A percentile compares a stretch with the other conserved stretches of the same genome.
Conservation (phyloP, 164 flowering plant genomes). For the Tetrastigma voinierianum region DNA sequence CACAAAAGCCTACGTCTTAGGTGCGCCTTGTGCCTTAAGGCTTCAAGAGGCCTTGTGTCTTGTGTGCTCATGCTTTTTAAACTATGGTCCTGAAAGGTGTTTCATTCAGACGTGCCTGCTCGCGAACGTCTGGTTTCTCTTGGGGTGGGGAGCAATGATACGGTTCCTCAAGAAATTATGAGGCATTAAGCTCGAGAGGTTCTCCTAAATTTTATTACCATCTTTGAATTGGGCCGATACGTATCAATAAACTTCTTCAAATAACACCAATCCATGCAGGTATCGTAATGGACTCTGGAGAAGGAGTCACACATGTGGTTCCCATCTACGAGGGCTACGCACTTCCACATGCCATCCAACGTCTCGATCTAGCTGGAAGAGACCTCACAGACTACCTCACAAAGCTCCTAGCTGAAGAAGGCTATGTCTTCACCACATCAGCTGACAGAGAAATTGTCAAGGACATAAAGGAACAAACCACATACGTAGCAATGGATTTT, state of each 20-base stretch:
- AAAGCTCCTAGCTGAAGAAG: slow-evolving; percentile 29
- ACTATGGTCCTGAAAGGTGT: too few relatives aligned
- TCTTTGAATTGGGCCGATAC: too few relatives aligned
- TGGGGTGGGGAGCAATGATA: too few relatives aligned
- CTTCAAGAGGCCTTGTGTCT: too few relatives aligned
- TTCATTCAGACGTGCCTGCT: too few relatives aligned
- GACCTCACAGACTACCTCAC: slow-evolving; percentile 32
- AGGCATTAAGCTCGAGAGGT: too few relatives aligned
- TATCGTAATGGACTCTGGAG: slow-evolving; percentile 39
- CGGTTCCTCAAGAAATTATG: too few relatives aligned
- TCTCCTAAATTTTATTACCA: too few relatives aligned
- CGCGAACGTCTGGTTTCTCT: too few relatives aligned
- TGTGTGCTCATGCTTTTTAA: too few relatives aligned
- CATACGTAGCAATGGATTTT: slow-evolving; percentile 28
- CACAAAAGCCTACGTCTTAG: too few relatives aligned
- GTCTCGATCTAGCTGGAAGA: slow-evolving; percentile 34
- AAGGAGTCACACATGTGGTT: slow-evolving; percentile 33
- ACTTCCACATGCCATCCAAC: slow-evolving; percentile 22
- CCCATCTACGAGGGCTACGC: slow-evolving; percentile 39
- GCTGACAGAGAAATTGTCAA: slow-evolving; percentile 34
- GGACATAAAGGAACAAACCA: slow-evolving; percentile 29
- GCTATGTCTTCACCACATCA: slow-evolving; percentile 29
- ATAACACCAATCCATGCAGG: slow-evolving; percentile 11
- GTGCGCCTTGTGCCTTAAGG: too few relatives aligned
- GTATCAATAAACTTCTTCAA: neutral